Conservation (phyloP, 345 rosid species). For the Microthlaspi erraticum region DNA sequence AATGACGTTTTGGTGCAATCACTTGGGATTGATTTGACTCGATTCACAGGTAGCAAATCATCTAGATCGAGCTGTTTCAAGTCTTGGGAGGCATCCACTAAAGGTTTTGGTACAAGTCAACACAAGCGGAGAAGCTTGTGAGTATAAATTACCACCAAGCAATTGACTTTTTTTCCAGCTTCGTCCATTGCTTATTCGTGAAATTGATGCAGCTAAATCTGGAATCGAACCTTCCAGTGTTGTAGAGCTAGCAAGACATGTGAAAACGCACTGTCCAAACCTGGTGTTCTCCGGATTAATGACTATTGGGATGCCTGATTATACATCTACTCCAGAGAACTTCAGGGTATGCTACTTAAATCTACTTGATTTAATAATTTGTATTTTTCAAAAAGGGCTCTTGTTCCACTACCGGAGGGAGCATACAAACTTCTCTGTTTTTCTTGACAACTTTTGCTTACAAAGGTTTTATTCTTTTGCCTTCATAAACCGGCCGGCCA, state of each 20-base stretch:
- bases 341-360: constrained; percentile 60
- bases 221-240: constrained; percentile 81
- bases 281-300: constrained; percentile 81
- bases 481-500: constrained; percentile 34
- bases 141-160: constrained; percentile 39
- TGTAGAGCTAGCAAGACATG: constrained; percentile 70
- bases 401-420: neutral
- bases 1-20: neutral
- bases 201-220: constrained; percentile 72
- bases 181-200: constrained; percentile 20
- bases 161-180: neutral
- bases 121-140: constrained; percentile 93
- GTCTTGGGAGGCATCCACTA: constrained; percentile 78
- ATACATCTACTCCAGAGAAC: constrained; percentile 86
- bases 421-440: neutral
- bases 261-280: constrained; percentile 70
- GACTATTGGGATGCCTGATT: constrained; percentile 96
- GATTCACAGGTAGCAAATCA: constrained; percentile 68
- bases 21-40: neutral
- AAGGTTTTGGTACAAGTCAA: constrained; percentile 93
- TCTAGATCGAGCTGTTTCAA: constrained; percentile 74
- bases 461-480: neutral
- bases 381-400: neutral
- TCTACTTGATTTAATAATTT: neutral
- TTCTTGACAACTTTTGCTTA: neutral